phyloP scores from a whole-genome alignment of 305 asterid genomes.

The Fraxinus ornus region DNA sequence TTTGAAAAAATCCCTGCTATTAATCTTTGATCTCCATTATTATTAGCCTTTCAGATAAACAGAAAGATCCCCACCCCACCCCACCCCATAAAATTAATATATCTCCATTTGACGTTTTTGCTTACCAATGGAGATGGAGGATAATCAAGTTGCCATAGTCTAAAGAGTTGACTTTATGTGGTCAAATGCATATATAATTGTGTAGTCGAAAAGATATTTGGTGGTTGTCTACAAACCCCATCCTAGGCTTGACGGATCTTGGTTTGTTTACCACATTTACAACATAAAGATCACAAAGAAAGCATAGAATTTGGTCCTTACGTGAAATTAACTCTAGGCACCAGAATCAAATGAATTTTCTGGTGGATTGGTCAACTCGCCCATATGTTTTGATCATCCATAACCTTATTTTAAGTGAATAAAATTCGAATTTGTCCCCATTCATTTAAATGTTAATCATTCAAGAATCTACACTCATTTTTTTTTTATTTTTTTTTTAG shows the following conservation, averaged over 20 bases:
- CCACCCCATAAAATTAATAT: background rate
- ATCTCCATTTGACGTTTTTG: conserved; percentile 36
- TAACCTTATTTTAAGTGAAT: background rate
- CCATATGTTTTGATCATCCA: background rate
- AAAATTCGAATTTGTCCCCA: background rate
- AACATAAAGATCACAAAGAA: no score
- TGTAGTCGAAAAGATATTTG: conserved; percentile 32
- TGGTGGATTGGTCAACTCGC: background rate
- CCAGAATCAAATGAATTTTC: background rate
- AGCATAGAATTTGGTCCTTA: background rate
- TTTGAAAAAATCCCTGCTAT: background rate
- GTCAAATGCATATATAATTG: conserved; percentile 15
- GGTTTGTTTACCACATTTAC: conserved; percentile 5
- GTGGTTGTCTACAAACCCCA: conserved; percentile 5
- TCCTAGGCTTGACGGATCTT: conserved; percentile 36
- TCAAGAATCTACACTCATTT: background rate
- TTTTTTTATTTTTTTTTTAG: no score
- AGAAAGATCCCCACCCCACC: background rate
- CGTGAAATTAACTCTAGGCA: background rate
- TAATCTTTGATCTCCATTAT: conserved; percentile 22
- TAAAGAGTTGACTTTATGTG: conserved; percentile 48
- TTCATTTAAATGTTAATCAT: no score
- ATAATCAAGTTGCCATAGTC: conserved; percentile 35
- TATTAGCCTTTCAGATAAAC: background rate
- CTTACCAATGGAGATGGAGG: conserved; percentile 19